phyloP scores from a whole-genome alignment of 2,329 filamentous ascomycete genomes.

The Thelonectria blattea region DNA sequence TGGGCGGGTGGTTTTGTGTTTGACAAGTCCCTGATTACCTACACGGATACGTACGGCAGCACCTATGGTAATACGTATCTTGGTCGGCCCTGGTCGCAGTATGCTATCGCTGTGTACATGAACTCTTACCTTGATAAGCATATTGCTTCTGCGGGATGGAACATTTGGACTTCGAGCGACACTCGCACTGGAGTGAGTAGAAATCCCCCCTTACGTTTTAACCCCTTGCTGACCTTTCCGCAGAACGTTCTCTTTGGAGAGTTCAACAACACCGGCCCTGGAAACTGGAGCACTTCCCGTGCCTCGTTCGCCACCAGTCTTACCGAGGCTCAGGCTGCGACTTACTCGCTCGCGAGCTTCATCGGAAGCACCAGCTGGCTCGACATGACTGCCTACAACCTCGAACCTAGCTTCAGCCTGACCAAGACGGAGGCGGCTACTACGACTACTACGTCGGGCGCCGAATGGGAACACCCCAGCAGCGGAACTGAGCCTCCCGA shows the following conservation, averaged over 20 bases:
- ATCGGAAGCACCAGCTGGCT: slow-evolving; percentile 34
- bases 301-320: slow-evolving; percentile 32
- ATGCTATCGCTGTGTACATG: slow-evolving; percentile 55
- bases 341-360: slow-evolving; percentile 27
- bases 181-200: slow-evolving; percentile 56
- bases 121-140: slow-evolving; percentile 52
- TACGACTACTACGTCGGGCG: slow-evolving; percentile 37
- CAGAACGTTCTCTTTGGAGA: slow-evolving; percentile 59
- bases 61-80: slow-evolving; percentile 49
- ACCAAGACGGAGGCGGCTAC: slow-evolving; percentile 4
- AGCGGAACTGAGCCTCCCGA: slow-evolving; percentile 49
- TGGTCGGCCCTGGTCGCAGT: slow-evolving; percentile 54
- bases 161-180: slow-evolving; percentile 62
- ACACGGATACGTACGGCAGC: slow-evolving; percentile 34
- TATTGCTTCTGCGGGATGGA: slow-evolving; percentile 33
- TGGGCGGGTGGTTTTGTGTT: slow-evolving; percentile 44
- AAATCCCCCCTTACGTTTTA: no score
- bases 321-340: slow-evolving; percentile 26
- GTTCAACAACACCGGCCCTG: slow-evolving; percentile 61
- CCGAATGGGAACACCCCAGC: slow-evolving; percentile 40
- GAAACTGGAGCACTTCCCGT: slow-evolving; percentile 30
- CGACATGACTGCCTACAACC: slow-evolving; percentile 34
- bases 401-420: slow-evolving; percentile 30
- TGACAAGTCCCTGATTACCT: slow-evolving; percentile 40
- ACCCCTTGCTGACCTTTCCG: neutral